Base-by-base conservation (phyloP, 345 rosid genomes). In the Moricandia moricandioides region DNA sequence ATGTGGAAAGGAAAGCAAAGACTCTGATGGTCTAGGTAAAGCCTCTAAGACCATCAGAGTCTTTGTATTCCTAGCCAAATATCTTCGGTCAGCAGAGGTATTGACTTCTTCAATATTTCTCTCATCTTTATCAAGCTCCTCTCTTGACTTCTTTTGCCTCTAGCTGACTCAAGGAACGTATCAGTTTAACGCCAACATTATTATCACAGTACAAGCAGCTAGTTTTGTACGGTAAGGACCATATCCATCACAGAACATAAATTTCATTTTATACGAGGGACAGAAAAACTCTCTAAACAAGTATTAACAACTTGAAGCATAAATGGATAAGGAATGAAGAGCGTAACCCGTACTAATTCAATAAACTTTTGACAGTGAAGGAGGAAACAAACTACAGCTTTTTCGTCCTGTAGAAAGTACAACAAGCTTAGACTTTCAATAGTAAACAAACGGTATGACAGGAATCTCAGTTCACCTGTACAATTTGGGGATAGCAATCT, bases 321-420 rank as follows among this genome's bases (percentile, higher is more conserved):
- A 57, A 33, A 13, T 64, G 45, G 52, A 68, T 39, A 63, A 40
- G 56, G 82, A 37, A 45, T 59, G 65, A 73, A 72, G 77, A 54
- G 34, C 67, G 33, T 88, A 95, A 95, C 97, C 96, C 97, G 92
- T 49, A 92, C 86, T 71, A 92, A 75, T 83, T 95, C 99, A 27
- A 95, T 88, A 72, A 95, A 95, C 55, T 88, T 89, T 74, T 95
- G 99, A 80, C 93, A 84, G 83, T 87, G 90, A 73, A 95, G 88
- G 71, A 95, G 88, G 82, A 92, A 90, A 70, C 97, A 92, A 54
- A 87, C 85, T 12, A 86, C 88, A 10, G 97, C 80, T 21, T 88
- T 89, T 59, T 92, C 94, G 74, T 90, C 97, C 97, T 92, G 94
- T 83, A 82, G 43, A 54, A 68, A 75, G 62, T 16, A 83, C 56